Percentiles rank a stretch among this genome's conserved stretches.
These are phyloP conservation scores for Myriosclerotinia duriaeana DNA, from an alignment of 2,329 filamentous ascomycete genomes.

Conservation along the genomic window DNA sequence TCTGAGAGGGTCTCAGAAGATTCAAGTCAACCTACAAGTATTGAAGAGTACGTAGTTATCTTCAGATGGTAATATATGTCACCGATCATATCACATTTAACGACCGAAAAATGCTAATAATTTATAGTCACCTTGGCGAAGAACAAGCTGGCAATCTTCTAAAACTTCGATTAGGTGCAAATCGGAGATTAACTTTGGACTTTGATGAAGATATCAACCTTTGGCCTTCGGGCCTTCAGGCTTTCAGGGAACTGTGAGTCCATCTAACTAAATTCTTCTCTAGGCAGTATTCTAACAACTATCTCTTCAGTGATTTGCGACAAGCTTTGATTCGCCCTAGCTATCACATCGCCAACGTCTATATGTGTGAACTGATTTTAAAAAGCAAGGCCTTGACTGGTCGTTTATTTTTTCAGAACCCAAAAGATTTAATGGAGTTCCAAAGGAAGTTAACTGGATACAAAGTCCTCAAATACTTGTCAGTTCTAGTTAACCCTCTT, in stretches of 20 bases:
- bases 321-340: not conserved
- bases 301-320: not conserved
- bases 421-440: not conserved
- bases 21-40: not conserved
- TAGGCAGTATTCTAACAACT: not conserved
- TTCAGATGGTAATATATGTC: slow-evolving; percentile 1
- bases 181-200: slow-evolving; percentile 3
- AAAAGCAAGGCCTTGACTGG: not conserved
- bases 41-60: slow-evolving; percentile 9
- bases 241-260: slow-evolving; percentile 7
- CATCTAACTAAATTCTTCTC: not conserved
- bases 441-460: slow-evolving; percentile 11
- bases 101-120: not conserved
- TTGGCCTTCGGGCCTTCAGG: not conserved
- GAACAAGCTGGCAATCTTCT: not conserved
- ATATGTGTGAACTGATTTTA: slow-evolving; percentile 1
- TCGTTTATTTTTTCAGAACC: slow-evolving; percentile 1
- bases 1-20: slow-evolving; percentile 4
- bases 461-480: slow-evolving; percentile 4
- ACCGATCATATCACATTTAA: not conserved
- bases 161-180: slow-evolving; percentile 8
- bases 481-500: not conserved
- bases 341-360: not conserved
- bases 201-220: not conserved
- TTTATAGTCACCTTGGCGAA: not conserved